Conservation (phyloP, 441 rosid species). For the Bocquillonia castaneifolia region DNA sequence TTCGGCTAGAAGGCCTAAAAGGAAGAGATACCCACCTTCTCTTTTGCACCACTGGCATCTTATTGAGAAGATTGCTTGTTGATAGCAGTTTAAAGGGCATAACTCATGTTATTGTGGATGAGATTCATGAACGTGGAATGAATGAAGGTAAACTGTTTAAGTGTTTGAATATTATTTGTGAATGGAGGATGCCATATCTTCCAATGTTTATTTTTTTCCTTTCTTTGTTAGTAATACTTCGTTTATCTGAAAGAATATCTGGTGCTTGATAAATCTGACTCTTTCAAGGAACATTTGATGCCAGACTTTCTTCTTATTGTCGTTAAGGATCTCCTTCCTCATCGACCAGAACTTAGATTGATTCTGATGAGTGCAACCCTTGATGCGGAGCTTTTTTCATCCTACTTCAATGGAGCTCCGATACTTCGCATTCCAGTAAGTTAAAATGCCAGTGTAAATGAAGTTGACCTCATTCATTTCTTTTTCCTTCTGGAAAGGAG, state of each 20-base stretch:
- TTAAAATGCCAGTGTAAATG: constrained; percentile 16
- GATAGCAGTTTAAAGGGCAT: constrained; percentile 82
- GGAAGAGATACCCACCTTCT: constrained; percentile 86
- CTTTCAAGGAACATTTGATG: constrained; percentile 32
- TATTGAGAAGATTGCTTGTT: constrained; percentile 80
- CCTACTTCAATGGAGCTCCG: constrained; percentile 78
- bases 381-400: constrained; percentile 87
- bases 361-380: constrained; percentile 93
- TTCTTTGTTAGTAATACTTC: not conserved
- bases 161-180: constrained; percentile 16
- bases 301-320: constrained; percentile 88
- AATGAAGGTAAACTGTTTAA: constrained; percentile 63
- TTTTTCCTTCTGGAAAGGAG: not conserved
- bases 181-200: not conserved
- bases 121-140: constrained; percentile 98
- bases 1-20: constrained; percentile 80
- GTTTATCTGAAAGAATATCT: not conserved
- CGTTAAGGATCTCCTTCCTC: constrained; percentile 84
- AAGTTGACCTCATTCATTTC: not conserved
- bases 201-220: not conserved
- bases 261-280: constrained; percentile 19
- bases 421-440: constrained; percentile 72
- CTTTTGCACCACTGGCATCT: constrained; percentile 92
- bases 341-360: constrained; percentile 70
- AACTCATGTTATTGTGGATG: constrained; percentile 87